Evolutionary conservation across 352 stramenopile genomes (phyloP).

Genomic region (Thalassiosira hispida): DNA sequence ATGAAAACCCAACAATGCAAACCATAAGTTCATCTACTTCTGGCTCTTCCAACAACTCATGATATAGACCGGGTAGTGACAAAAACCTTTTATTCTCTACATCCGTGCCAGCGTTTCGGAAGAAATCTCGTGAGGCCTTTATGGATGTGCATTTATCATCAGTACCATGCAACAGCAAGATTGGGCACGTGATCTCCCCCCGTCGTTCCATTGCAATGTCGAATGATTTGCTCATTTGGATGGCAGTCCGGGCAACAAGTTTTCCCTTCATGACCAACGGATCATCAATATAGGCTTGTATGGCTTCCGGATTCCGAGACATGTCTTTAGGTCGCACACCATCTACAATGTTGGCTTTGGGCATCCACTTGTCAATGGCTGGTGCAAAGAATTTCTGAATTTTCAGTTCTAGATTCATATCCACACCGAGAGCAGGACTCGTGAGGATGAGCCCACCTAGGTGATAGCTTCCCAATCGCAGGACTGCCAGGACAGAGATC

Average conservation of each 20-base stretch:
- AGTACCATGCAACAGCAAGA: slow-evolving; percentile 48
- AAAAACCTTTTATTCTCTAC: slow-evolving; percentile 47
- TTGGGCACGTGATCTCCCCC: slow-evolving; percentile 37
- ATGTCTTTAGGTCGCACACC: slow-evolving; percentile 41
- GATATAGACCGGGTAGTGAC: slow-evolving; percentile 29
- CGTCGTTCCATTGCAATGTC: slow-evolving; percentile 34
- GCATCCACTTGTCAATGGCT: slow-evolving; percentile 32
- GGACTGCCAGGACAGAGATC: slow-evolving; percentile 25
- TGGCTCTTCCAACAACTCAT: slow-evolving; percentile 56
- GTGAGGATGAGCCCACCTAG: slow-evolving; percentile 45
- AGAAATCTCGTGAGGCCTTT: slow-evolving; percentile 45
- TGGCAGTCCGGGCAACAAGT: slow-evolving; percentile 39
- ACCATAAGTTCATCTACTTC: slow-evolving; percentile 42
- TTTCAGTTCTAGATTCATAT: slow-evolving; percentile 50
- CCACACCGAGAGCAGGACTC: slow-evolving; percentile 44
- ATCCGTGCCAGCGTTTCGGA: slow-evolving; percentile 33
- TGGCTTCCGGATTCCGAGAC: slow-evolving; percentile 42
- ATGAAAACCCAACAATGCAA: slow-evolving; percentile 34
- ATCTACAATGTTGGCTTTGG: slow-evolving; percentile 54
- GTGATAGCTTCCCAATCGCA: slow-evolving; percentile 29
- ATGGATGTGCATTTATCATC: slow-evolving; percentile 43
- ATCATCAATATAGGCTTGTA: slow-evolving; percentile 54
- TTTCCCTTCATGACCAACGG: slow-evolving; percentile 40
- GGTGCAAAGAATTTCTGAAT: slow-evolving; percentile 57
- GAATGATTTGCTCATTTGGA: slow-evolving; percentile 37